A percentile compares a stretch with the other conserved stretches of the same genome.
Conservation (phyloP, 1,139 yeast species). For the Cylindricascospora bacillispora region DNA sequence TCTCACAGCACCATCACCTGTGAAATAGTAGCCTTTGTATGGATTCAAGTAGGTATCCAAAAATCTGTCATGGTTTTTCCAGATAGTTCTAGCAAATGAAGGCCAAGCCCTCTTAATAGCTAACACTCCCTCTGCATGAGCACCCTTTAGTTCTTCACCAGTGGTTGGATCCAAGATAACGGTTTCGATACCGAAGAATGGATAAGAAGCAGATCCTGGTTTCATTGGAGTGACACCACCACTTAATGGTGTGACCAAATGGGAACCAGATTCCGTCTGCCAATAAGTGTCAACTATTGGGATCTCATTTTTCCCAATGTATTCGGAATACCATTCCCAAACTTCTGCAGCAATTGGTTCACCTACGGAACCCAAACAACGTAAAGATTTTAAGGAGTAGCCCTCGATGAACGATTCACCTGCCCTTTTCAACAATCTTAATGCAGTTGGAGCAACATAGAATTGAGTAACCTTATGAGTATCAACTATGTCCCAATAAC, state of each 20-base stretch:
- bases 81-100: conserved; percentile 64
- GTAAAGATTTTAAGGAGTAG: conserved; percentile 49
- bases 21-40: conserved; percentile 56
- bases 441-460: conserved; percentile 84
- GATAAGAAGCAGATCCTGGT: conserved; percentile 70
- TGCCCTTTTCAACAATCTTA: conserved; percentile 71
- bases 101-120: conserved; percentile 69
- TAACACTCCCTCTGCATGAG: conserved; percentile 62
- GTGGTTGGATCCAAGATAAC: conserved; percentile 58
- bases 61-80: conserved; percentile 54
- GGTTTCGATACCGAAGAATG: conserved; percentile 63
- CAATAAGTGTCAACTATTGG: conserved; percentile 73
- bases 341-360: conserved; percentile 90
- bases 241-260: conserved; percentile 58
- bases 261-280: conserved; percentile 79
- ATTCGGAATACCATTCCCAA: conserved; percentile 84
- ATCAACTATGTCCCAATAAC: conserved; percentile 79
- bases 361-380: conserved; percentile 79
- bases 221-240: conserved; percentile 53
- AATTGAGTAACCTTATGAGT: conserved; percentile 67
- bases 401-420: conserved; percentile 57
- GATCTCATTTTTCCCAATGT: conserved; percentile 62
- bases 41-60: conserved; percentile 63
- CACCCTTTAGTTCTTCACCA: conserved; percentile 51
- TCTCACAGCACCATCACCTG: conserved; percentile 78